phyloP scores from a whole-genome alignment of 805 yeast genomes.

The Hermanozyma aechmeae region DNA sequence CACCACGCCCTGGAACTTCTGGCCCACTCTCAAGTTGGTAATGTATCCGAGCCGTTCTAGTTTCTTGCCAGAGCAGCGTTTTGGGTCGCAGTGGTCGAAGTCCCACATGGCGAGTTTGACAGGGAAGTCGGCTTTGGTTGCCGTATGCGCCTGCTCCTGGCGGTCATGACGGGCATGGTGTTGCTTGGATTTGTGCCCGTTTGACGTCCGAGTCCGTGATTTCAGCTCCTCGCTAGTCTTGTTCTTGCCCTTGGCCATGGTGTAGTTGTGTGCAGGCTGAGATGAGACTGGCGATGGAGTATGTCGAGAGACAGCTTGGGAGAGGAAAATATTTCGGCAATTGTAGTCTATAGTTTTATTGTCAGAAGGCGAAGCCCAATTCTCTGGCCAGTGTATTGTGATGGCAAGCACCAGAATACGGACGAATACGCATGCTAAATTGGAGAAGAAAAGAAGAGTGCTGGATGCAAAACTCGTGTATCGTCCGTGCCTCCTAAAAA shows the following conservation, averaged over 20 bases:
- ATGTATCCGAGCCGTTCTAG: conserved; percentile 83
- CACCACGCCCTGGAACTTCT: conserved; percentile 82
- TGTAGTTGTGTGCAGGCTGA: no score
- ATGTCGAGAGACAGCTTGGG: no score
- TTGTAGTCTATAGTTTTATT: no score
- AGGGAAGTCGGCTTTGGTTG: conserved; percentile 43
- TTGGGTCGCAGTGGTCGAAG: conserved; percentile 97
- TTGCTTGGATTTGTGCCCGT: conserved; percentile 48
- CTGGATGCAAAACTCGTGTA: no score
- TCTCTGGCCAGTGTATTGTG: no score
- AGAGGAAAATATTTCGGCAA: no score
- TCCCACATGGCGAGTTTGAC: conserved; percentile 97
- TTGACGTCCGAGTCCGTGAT: conserved; percentile 32
- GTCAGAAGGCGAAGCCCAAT: no score
- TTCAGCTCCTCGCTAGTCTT: conserved; percentile 36
- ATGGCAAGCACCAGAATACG: no score
- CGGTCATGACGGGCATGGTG: conserved; percentile 35
- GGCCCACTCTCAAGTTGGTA: conserved; percentile 76
- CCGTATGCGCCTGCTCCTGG: conserved; percentile 19
- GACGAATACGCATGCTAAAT: no score
- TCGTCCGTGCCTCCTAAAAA: no score
- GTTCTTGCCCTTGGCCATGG: conserved; percentile 50
- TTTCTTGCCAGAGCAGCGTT: conserved; percentile 92
- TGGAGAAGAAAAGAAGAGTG: no score
- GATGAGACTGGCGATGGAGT: no score